Evolutionary conservation across 1,284 basidiomycete genomes (phyloP).

Genomic region (Ganoderma sinense): DNA sequence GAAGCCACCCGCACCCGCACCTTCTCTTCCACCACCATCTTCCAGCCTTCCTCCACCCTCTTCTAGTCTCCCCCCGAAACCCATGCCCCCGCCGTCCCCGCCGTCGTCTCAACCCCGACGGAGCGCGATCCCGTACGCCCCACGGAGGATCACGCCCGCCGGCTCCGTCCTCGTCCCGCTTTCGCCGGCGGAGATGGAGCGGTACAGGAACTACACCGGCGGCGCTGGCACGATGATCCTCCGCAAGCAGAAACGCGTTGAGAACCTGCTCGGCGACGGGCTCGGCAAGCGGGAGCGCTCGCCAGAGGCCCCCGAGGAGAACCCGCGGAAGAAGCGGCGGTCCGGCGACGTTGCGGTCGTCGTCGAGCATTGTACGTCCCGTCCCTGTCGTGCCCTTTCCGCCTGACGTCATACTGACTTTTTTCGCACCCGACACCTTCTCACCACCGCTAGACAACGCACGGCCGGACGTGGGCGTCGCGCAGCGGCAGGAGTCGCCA

Average conservation of each 20-base stretch:
- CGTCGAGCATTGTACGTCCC: slow-evolving; percentile 72
- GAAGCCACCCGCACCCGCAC: slow-evolving; percentile 28
- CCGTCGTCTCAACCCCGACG: slow-evolving; percentile 31
- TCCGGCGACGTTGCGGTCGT: slow-evolving; percentile 73
- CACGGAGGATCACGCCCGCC: slow-evolving; percentile 68
- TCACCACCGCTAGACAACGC: slow-evolving; percentile 77
- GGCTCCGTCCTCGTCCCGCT: slow-evolving; percentile 70
- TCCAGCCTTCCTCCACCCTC: slow-evolving; percentile 26
- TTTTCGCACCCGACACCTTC: neutral
- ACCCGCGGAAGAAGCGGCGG: slow-evolving; percentile 58
- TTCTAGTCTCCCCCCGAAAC: slow-evolving; percentile 27
- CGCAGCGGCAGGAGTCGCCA: slow-evolving; percentile 88
- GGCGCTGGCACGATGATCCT: slow-evolving; percentile 61
- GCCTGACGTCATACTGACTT: slow-evolving; percentile 18
- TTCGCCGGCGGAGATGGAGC: slow-evolving; percentile 65
- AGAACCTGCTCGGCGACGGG: slow-evolving; percentile 38
- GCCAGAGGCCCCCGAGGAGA: slow-evolving; percentile 45
- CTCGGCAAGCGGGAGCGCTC: slow-evolving; percentile 52
- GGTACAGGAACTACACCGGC: slow-evolving; percentile 65
- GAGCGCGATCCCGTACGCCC: slow-evolving; percentile 64
- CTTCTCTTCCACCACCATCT: slow-evolving; percentile 37
- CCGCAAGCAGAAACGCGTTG: slow-evolving; percentile 64
- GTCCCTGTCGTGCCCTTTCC: slow-evolving; percentile 2
- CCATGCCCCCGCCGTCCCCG: slow-evolving; percentile 32
- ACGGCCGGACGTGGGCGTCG: slow-evolving; percentile 89